Conservation (phyloP, 768 basidiomycete genomes). For the Botryobasidium botryosum region DNA sequence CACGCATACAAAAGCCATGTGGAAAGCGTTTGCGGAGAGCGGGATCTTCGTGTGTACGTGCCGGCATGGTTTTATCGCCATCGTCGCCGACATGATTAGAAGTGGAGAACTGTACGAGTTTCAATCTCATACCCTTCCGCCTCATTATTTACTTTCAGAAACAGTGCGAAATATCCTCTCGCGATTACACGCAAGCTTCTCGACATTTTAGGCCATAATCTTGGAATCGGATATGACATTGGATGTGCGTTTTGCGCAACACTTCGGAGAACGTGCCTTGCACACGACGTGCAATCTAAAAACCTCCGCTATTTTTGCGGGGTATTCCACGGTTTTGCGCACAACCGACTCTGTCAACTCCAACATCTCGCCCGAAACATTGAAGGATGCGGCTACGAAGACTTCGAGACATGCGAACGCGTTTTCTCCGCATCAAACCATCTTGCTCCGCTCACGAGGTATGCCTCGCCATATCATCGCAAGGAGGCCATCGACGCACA, state of each 20-base stretch:
- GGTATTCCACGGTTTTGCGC: conserved; percentile 4
- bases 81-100: conserved; percentile 3
- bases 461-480: no score
- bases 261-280: no score
- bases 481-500: no score
- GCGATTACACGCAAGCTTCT: conserved; percentile 3
- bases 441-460: no score
- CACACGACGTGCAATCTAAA: no score
- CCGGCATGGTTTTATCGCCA: conserved; percentile 4
- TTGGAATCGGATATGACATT: conserved; percentile 10
- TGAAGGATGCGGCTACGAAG: neutral
- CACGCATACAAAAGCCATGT: neutral
- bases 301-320: no score
- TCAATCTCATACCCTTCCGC: neutral
- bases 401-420: conserved; percentile 2
- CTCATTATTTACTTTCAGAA: neutral
- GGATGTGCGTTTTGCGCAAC: conserved; percentile 9
- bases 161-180: conserved; percentile 11
- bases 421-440: conserved; percentile 12
- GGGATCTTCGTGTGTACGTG: conserved; percentile 4
- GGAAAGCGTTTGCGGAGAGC: neutral
- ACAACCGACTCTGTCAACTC: conserved; percentile 3
- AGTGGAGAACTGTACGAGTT: conserved; percentile 23
- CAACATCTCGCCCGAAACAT: neutral
- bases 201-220: neutral